Conservation (phyloP, 306 rosid genomes). For the Quercus bicolor region DNA sequence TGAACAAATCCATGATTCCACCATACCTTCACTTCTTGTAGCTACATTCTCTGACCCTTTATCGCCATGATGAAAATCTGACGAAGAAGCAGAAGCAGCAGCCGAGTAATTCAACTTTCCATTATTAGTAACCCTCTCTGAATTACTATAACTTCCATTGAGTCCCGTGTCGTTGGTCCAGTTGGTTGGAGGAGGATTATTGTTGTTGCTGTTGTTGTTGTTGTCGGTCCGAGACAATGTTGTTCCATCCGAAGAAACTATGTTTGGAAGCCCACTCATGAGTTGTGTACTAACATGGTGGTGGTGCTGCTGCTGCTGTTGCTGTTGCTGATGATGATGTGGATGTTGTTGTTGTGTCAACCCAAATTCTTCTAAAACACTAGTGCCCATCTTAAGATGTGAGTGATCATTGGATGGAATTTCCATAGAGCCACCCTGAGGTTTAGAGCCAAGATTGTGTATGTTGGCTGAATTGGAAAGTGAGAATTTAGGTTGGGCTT, state of each 20-base stretch:
- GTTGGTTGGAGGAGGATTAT: constrained; percentile 16
- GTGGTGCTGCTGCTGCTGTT: no score
- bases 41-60: constrained; percentile 45
- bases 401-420: constrained; percentile 23
- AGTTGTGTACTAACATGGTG: constrained; percentile 12
- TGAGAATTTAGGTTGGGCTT: constrained; percentile 31
- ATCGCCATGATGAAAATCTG: constrained; percentile 50
- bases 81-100: constrained; percentile 36
- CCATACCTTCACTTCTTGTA: constrained; percentile 77
- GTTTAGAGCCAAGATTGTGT: constrained; percentile 12
- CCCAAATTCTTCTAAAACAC: constrained; percentile 48
- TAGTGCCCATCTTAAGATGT: constrained; percentile 29
- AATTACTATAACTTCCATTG: constrained; percentile 27
- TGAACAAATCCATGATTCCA: constrained; percentile 96
- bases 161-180: constrained; percentile 31
- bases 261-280: constrained; percentile 29
- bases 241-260: constrained; percentile 32
- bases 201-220: not conserved
- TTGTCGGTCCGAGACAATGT: constrained; percentile 21
- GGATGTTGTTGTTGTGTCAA: constrained; percentile 24
- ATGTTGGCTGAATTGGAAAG: constrained; percentile 9
- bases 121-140: constrained; percentile 16
- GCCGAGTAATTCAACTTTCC: constrained; percentile 37
- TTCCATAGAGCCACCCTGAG: constrained; percentile 29
- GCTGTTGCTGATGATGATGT: no score